These are phyloP conservation scores for Trifolium fragiferum DNA, from an alignment of 306 rosid species.

Conservation along the genomic window DNA sequence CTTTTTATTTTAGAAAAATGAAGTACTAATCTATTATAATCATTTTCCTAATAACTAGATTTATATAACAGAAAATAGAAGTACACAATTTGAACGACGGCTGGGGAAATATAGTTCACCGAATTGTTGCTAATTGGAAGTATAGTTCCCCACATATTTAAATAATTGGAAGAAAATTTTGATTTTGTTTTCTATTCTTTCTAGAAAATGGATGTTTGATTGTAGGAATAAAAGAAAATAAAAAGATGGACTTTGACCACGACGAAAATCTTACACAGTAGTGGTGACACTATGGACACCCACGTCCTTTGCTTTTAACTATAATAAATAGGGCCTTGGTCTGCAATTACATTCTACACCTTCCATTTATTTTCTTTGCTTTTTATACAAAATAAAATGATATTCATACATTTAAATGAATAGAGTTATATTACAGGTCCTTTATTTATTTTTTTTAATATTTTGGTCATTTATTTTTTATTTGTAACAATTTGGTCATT, in stretches of 20 bases:
- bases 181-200: slow-evolving; percentile 37
- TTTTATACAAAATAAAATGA: background rate
- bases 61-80: too few relatives aligned
- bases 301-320: background rate
- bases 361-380: background rate
- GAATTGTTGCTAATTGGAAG: background rate
- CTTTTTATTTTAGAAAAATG: too few relatives aligned
- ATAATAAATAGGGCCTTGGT: background rate
- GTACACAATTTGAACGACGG: background rate
- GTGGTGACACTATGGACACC: background rate
- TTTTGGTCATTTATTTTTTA: too few relatives aligned
- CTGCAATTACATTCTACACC: background rate
- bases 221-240: background rate
- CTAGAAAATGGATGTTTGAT: slow-evolving; percentile 7
- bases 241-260: slow-evolving; percentile 20
- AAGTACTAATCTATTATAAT: too few relatives aligned
- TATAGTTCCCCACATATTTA: background rate
- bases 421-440: too few relatives aligned
- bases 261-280: background rate
- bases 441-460: too few relatives aligned
- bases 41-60: too few relatives aligned
- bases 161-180: slow-evolving; percentile 22
- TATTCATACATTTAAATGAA: too few relatives aligned
- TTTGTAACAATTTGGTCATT: too few relatives aligned
- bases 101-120: slow-evolving; percentile 30